Conservation (phyloP, 2,329 filamentous ascomycete species). For the Didymella sp. region DNA sequence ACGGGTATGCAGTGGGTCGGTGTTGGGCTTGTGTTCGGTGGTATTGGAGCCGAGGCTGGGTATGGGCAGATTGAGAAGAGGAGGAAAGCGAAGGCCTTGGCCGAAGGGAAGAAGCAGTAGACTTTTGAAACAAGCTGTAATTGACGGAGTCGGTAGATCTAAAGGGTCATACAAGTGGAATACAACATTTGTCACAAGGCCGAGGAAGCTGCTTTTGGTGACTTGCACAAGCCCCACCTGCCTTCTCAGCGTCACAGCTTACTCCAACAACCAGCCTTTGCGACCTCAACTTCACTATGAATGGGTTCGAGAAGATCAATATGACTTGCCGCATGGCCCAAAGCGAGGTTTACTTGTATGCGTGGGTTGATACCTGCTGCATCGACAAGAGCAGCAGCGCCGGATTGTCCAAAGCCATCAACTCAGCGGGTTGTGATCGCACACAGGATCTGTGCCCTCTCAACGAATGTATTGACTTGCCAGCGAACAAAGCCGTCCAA, state of each 20-base stretch:
- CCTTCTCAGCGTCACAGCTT: neutral
- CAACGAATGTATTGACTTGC: too few species aligned
- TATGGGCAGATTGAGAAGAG: slow-evolving; percentile 84
- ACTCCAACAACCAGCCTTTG: neutral
- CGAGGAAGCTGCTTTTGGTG: slow-evolving; percentile 27
- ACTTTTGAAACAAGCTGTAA: slow-evolving; percentile 2
- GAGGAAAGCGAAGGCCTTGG: slow-evolving; percentile 68
- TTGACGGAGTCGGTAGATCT: neutral
- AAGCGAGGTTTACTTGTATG: neutral
- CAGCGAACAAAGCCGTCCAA: too few species aligned
- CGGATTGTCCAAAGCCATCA: neutral
- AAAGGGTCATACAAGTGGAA: neutral
- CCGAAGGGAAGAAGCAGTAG: slow-evolving; percentile 26
- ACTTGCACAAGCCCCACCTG: neutral
- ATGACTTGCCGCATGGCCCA: neutral
- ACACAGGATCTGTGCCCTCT: too few species aligned
- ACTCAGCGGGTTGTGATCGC: too few species aligned
- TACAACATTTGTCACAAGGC: neutral
- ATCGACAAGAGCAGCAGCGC: neutral
- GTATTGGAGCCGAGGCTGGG: slow-evolving; percentile 87
- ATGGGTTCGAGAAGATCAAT: neutral
- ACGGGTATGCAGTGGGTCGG: slow-evolving; percentile 92
- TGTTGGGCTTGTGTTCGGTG: slow-evolving; percentile 90
- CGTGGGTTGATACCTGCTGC: neutral
- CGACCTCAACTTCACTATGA: too few species aligned